phyloP scores from a whole-genome alignment of 2,329 filamentous ascomycete genomes.

The Cladophialophora carrionii region DNA sequence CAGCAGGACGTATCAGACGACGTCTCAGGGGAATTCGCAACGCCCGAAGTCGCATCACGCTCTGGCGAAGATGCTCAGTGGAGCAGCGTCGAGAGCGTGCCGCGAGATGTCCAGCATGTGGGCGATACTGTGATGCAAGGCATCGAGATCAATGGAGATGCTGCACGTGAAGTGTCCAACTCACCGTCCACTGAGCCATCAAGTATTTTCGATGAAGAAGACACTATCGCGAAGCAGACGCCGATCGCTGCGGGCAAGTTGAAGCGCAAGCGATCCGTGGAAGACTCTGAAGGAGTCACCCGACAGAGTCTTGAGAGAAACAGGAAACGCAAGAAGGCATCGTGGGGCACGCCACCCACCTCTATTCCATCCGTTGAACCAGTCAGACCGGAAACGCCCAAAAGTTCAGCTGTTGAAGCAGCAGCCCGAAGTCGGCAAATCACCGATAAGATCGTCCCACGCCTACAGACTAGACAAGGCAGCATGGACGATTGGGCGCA shows the following conservation, averaged over 20 bases:
- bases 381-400: constrained; percentile 2
- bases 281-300: not conserved
- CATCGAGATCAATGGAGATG: not conserved
- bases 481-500: constrained; percentile 32
- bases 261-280: constrained; percentile 27
- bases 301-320: not conserved
- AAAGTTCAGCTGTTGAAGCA: not conserved
- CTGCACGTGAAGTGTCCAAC: constrained; percentile 10
- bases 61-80: not conserved
- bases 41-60: constrained; percentile 9
- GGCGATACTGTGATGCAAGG: constrained; percentile 7
- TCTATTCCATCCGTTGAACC: constrained; percentile 24
- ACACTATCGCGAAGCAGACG: constrained; percentile 13
- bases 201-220: constrained; percentile 25
- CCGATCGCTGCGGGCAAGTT: constrained; percentile 14
- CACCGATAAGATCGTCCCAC: constrained; percentile 29
- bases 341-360: constrained; percentile 21
- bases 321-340: constrained; percentile 22
- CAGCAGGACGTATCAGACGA: constrained; percentile 10
- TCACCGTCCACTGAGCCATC: constrained; percentile 10
- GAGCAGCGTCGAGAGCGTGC: not conserved
- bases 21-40: constrained; percentile 13
- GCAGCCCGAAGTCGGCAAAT: constrained; percentile 14
- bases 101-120: not conserved
- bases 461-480: constrained; percentile 23